A percentile compares a stretch with the other conserved stretches of the same genome.
Conservation (phyloP, 169 alveolate species). For the Plasmodium relictum region DNA sequence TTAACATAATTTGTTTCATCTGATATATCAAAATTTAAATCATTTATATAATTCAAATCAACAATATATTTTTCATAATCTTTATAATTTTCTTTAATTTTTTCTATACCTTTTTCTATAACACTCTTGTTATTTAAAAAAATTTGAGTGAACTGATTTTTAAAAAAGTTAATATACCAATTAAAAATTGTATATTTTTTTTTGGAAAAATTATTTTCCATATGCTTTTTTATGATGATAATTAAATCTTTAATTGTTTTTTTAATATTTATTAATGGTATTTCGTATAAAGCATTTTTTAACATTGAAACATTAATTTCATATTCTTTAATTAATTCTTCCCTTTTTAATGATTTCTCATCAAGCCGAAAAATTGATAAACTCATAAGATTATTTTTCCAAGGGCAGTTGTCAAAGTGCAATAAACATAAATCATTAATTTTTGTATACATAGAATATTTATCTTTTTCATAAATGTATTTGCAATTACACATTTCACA, state of each 20-base stretch:
- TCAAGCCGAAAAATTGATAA: conserved; percentile 33
- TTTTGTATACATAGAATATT: conserved; percentile 66
- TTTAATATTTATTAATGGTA: conserved; percentile 60
- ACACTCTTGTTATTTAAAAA: conserved; percentile 41
- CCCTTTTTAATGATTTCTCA: conserved; percentile 19
- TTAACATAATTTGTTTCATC: conserved; percentile 28
- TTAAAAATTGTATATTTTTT: conserved; percentile 35
- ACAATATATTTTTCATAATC: conserved; percentile 15
- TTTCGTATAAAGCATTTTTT: conserved; percentile 15
- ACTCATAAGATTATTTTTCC: conserved; percentile 60
- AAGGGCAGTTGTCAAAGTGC: conserved; percentile 60
- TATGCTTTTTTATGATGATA: conserved; percentile 28
- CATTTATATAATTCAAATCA: conserved; percentile 37
- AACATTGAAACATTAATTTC: conserved; percentile 1
- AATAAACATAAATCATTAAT: conserved; percentile 67
- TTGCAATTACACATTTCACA: conserved; percentile 68
- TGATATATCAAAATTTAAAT: conserved; percentile 25
- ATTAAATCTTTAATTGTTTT: conserved; percentile 26
- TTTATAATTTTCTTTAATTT: conserved; percentile 9
- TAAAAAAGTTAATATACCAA: conserved; percentile 38
- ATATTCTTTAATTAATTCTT: conserved; percentile 36
- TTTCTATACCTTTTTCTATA: conserved; percentile 32
- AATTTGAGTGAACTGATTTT: conserved; percentile 28
- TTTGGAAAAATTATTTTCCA: conserved; percentile 21
- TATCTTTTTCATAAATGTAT: conserved; percentile 48